Conservation (phyloP, 2,329 filamentous ascomycete genomes). For the Ilyonectria robusta region DNA sequence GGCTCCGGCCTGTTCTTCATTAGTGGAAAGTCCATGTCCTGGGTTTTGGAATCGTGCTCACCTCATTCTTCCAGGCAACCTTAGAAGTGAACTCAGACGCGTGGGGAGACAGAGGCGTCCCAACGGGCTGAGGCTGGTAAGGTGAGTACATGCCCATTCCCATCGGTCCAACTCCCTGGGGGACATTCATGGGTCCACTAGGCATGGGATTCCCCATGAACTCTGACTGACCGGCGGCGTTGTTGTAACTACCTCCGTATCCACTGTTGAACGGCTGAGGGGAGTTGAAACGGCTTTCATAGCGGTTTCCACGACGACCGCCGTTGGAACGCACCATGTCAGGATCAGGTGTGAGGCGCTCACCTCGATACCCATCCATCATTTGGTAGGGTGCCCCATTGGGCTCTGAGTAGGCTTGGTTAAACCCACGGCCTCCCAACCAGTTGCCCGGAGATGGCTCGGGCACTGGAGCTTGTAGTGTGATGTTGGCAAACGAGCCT, state of each 20-base stretch:
- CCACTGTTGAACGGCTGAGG: conserved; percentile 52
- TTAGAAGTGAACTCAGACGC: conserved; percentile 80
- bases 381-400: conserved; percentile 50
- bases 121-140: conserved; percentile 70
- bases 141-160: conserved; percentile 61
- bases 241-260: conserved; percentile 56
- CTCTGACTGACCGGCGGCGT: conserved; percentile 53
- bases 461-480: conserved; percentile 54
- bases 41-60: conserved; percentile 47
- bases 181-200: conserved; percentile 50
- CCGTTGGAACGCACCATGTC: conserved; percentile 61
- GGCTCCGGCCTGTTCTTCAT: conserved; percentile 58
- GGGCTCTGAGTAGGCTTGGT: conserved; percentile 59
- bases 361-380: conserved; percentile 60
- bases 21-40: conserved; percentile 26
- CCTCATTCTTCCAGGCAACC: conserved; percentile 69
- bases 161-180: conserved; percentile 55
- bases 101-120: conserved; percentile 79
- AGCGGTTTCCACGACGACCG: conserved; percentile 62
- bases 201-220: conserved; percentile 53
- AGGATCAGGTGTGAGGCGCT: conserved; percentile 64
- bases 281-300: conserved; percentile 60
- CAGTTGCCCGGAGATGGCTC: conserved; percentile 59
- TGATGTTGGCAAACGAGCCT: conserved; percentile 52
- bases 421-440: conserved; percentile 59